These are phyloP conservation scores for Talaromyces amestolkiae DNA, from an alignment of 2,329 filamentous ascomycete genomes.

Conservation along the genomic window DNA sequence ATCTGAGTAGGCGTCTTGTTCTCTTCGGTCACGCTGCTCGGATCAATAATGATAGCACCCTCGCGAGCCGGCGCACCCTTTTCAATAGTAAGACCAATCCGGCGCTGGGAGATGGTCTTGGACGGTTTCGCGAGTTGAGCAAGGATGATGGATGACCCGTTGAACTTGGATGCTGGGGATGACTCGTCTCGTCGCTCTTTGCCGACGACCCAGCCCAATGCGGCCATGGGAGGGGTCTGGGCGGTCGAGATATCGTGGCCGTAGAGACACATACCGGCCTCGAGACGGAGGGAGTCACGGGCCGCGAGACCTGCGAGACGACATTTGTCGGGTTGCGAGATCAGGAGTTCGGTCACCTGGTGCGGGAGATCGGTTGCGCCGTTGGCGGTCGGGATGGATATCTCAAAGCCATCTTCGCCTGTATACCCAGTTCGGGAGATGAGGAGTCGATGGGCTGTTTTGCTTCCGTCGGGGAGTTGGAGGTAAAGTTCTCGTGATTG, in stretches of 20 bases:
- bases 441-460: slow-evolving; percentile 57
- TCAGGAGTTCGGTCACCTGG: slow-evolving; percentile 65
- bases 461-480: slow-evolving; percentile 55
- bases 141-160: slow-evolving; percentile 76
- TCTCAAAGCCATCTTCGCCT: slow-evolving; percentile 96
- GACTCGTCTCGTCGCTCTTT: slow-evolving; percentile 64
- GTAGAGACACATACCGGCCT: slow-evolving; percentile 99
- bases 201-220: slow-evolving; percentile 76
- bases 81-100: slow-evolving; percentile 77
- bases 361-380: slow-evolving; percentile 52
- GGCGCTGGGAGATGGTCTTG: slow-evolving; percentile 66
- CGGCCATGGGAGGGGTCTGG: slow-evolving; percentile 66
- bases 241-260: slow-evolving; percentile 91
- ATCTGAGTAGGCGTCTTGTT: slow-evolving; percentile 58
- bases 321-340: slow-evolving; percentile 64
- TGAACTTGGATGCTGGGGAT: slow-evolving; percentile 59
- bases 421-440: slow-evolving; percentile 92
- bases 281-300: slow-evolving; percentile 85
- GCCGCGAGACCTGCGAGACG: slow-evolving; percentile 86
- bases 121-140: slow-evolving; percentile 60
- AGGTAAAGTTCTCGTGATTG: slow-evolving; percentile 66
- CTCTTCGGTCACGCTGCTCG: slow-evolving; percentile 16
- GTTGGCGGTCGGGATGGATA: slow-evolving; percentile 68
- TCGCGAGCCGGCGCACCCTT: slow-evolving; percentile 82
- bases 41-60: slow-evolving; percentile 72